These are phyloP conservation scores for Pseudonectria foliicola DNA, from an alignment of 2,329 filamentous ascomycete genomes.

Conservation along the genomic window DNA sequence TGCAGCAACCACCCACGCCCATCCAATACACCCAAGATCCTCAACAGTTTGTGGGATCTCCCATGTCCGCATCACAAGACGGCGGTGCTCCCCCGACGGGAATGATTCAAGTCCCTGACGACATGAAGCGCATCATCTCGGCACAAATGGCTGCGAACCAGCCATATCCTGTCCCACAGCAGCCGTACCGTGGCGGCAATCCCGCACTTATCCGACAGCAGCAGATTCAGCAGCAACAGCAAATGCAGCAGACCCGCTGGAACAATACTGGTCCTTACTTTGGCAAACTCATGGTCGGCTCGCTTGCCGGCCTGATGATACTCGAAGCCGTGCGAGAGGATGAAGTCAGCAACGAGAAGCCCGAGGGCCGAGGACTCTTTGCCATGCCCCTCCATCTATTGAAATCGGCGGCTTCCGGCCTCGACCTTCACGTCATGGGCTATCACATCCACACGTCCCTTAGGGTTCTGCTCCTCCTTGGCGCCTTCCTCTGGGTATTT, in stretches of 20 bases:
- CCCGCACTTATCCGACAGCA: conserved; percentile 46
- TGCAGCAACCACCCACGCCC: conserved; percentile 47
- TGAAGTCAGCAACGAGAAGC: conserved; percentile 56
- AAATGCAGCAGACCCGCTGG: conserved; percentile 47
- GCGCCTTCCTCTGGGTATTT: conserved; percentile 48
- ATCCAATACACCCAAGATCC: conserved; percentile 39
- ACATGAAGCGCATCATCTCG: conserved; percentile 57
- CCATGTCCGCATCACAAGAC: conserved; percentile 34
- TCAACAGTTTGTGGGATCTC: conserved; percentile 41
- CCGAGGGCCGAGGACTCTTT: conserved; percentile 60
- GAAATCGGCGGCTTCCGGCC: conserved; percentile 36
- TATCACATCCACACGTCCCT: conserved; percentile 47
- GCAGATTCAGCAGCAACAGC: conserved; percentile 46
- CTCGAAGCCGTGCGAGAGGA: conserved; percentile 69
- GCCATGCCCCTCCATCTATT: conserved; percentile 56
- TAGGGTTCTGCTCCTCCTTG: conserved; percentile 45
- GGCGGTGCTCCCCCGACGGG: conserved; percentile 40
- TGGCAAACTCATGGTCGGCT: conserved; percentile 85
- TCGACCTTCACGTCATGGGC: conserved; percentile 48
- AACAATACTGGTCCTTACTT: conserved; percentile 48
- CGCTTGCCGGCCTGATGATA: conserved; percentile 86
- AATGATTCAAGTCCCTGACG: conserved; percentile 59
- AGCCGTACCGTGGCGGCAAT: conserved; percentile 39
- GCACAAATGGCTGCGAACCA: conserved; percentile 48
- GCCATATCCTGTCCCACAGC: conserved; percentile 43